phyloP scores from a whole-genome alignment of 179 eudicot species.

The Silene coronaria region DNA sequence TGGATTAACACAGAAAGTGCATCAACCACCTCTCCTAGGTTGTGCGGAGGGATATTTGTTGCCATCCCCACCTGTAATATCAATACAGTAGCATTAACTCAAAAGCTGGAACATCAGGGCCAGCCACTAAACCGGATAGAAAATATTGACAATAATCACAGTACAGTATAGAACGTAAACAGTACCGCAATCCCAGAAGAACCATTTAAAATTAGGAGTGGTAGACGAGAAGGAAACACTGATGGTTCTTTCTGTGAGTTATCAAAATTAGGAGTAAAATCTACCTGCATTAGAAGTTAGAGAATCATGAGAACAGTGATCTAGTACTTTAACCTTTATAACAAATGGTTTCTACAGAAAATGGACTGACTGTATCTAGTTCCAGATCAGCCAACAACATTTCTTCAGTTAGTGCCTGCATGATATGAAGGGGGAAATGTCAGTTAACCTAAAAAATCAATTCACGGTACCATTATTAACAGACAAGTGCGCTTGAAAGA shows the following conservation, averaged over 20 bases:
- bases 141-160: neutral
- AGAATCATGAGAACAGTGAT: slow-evolving; percentile 6
- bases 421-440: slow-evolving; percentile 1
- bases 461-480: neutral
- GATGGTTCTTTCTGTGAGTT: slow-evolving; percentile 93
- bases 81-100: neutral
- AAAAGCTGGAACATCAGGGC: neutral
- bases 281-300: slow-evolving; percentile 55
- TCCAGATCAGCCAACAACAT: slow-evolving; percentile 95
- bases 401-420: slow-evolving; percentile 87
- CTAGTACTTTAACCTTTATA: neutral
- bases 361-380: slow-evolving; percentile 67
- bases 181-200: slow-evolving; percentile 95
- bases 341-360: slow-evolving; percentile 7
- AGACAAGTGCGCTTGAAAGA: neutral
- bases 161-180: neutral
- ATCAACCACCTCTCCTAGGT: slow-evolving; percentile 96
- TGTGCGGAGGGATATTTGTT: slow-evolving; percentile 96
- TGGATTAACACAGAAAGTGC: slow-evolving; percentile 81
- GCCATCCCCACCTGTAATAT: slow-evolving; percentile 93
- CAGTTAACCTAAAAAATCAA: slow-evolving; percentile 6
- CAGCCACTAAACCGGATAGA: neutral
- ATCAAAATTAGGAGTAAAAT: slow-evolving; percentile 88
- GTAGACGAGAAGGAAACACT: slow-evolving; percentile 79
- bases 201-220: slow-evolving; percentile 81